These are phyloP conservation scores for Chamaecrista fasciculata DNA, from an alignment of 306 rosid genomes.

Conservation along the genomic window DNA sequence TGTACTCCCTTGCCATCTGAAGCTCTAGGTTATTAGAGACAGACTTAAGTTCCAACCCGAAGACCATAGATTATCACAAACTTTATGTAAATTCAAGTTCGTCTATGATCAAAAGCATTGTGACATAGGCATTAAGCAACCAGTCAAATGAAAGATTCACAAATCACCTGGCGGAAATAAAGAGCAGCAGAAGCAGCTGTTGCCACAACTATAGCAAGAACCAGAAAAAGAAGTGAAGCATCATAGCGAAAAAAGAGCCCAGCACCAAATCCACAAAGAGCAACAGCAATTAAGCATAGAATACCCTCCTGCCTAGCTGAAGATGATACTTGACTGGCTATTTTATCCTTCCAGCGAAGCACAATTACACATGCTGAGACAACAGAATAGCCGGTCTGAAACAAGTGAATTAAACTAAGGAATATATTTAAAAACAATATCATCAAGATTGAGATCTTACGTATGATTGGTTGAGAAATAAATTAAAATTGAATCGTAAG, in stretches of 20 bases:
- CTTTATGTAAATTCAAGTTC: not conserved
- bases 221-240: constrained; percentile 43
- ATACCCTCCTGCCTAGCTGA: constrained; percentile 72
- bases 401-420: constrained; percentile 32
- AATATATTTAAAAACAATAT: too few relatives aligned
- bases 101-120: constrained; percentile 4
- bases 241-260: constrained; percentile 60
- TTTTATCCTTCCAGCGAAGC: constrained; percentile 83
- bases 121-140: not conserved
- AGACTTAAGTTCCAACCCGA: not conserved
- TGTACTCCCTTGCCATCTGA: not conserved
- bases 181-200: constrained; percentile 56
- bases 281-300: constrained; percentile 62
- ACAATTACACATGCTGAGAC: constrained; percentile 81
- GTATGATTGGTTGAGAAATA: too few relatives aligned
- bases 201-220: constrained; percentile 50
- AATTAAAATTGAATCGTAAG: too few relatives aligned
- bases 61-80: not conserved
- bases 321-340: constrained; percentile 45
- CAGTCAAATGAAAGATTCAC: constrained; percentile 8
- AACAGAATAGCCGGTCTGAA: constrained; percentile 94
- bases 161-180: constrained; percentile 59
- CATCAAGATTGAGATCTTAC: too few relatives aligned
- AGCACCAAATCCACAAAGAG: constrained; percentile 67
- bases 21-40: not conserved